Evolutionary conservation across 176 grass and related monocot species (phyloP).

Genomic region (Aechmea fasciata): DNA sequence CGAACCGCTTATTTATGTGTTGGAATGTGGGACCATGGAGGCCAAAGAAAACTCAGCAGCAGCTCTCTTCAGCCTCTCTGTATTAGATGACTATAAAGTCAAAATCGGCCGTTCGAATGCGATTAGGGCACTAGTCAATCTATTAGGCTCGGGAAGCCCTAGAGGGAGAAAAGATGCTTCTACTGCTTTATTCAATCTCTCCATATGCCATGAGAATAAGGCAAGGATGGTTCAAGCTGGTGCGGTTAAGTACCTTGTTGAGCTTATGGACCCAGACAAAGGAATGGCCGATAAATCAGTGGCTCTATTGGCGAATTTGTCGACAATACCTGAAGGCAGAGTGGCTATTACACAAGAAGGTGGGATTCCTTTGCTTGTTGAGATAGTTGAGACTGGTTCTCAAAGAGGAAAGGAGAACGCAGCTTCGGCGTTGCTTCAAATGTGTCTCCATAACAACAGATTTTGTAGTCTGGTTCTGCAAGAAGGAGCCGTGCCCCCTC

Average conservation of each 20-base stretch:
- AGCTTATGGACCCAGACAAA: conserved; percentile 30
- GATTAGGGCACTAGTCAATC: conserved; percentile 34
- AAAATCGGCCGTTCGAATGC: conserved; percentile 40
- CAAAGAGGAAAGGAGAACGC: conserved; percentile 32
- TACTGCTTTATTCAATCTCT: conserved; percentile 37
- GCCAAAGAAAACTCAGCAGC: conserved; percentile 46
- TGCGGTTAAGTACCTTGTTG: conserved; percentile 26
- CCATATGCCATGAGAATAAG: conserved; percentile 41
- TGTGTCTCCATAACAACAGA: conserved; percentile 29
- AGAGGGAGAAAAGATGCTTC: conserved; percentile 48
- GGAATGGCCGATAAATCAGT: conserved; percentile 43
- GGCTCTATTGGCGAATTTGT: conserved; percentile 32
- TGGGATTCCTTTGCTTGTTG: conserved; percentile 37
- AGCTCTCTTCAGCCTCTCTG: conserved; percentile 35
- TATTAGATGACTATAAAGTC: conserved; percentile 33
- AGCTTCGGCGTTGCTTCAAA: conserved; percentile 30
- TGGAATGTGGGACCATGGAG: conserved; percentile 31
- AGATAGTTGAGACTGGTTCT: conserved; percentile 30
- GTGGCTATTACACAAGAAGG: conserved; percentile 28
- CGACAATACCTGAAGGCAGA: conserved; percentile 36
- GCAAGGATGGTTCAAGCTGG: conserved; percentile 33
- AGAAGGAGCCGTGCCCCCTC: conserved; percentile 45
- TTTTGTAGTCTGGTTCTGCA: conserved; percentile 45
- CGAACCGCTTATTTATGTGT: conserved; percentile 35
- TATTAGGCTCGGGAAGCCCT: conserved; percentile 31